These are phyloP conservation scores for Sanghuangporus weigelae DNA, from an alignment of 1,284 basidiomycete species.

Conservation along the genomic window DNA sequence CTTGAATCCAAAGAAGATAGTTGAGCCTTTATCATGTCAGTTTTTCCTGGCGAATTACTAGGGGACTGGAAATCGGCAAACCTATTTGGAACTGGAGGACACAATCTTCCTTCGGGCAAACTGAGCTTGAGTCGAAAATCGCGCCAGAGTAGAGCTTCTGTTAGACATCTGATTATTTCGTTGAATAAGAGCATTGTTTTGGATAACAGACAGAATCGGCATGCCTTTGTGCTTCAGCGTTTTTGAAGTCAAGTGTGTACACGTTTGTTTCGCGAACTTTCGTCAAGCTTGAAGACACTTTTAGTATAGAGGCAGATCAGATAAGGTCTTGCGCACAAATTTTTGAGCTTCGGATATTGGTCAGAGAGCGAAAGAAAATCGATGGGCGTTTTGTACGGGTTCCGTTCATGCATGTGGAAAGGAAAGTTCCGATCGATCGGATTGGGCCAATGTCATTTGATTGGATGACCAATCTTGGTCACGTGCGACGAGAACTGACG, in stretches of 20 bases:
- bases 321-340: slow-evolving; percentile 43
- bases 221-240: slow-evolving; percentile 65
- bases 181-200: not conserved
- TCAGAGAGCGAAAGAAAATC: slow-evolving; percentile 63
- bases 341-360: slow-evolving; percentile 51
- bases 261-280: slow-evolving; percentile 29
- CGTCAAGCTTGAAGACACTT: slow-evolving; percentile 29
- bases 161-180: slow-evolving; percentile 52
- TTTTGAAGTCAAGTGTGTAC: slow-evolving; percentile 66
- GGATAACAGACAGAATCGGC: not conserved
- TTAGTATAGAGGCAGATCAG: slow-evolving; percentile 19
- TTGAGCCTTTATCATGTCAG: slow-evolving; percentile 52
- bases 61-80: slow-evolving; percentile 23
- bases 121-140: slow-evolving; percentile 67
- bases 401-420: slow-evolving; percentile 53
- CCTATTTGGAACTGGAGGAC: slow-evolving; percentile 84
- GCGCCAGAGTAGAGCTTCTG: slow-evolving; percentile 66
- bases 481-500: not conserved
- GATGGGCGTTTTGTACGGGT: slow-evolving; percentile 49
- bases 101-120: slow-evolving; percentile 70
- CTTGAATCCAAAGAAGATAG: slow-evolving; percentile 71
- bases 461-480: no score
- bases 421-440: not conserved
- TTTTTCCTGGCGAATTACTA: not conserved
- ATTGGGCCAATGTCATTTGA: no score